Evolutionary conservation across 2,329 filamentous ascomycete genomes (phyloP).

Genomic region (Phialocephala sp.): DNA sequence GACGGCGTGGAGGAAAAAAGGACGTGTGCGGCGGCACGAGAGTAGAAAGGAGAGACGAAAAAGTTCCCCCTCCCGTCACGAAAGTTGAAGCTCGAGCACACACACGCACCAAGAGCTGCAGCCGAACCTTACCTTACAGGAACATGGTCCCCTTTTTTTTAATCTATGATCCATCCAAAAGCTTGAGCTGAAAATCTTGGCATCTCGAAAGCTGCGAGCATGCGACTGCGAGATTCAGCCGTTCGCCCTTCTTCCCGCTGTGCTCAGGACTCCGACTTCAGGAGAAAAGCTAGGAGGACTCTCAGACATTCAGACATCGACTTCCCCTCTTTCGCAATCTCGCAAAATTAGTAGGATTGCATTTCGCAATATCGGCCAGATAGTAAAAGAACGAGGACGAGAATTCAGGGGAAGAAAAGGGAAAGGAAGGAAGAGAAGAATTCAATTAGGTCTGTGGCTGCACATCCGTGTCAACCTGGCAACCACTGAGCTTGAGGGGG

Average conservation of each 20-base stretch:
- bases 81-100: not conserved
- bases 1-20: not conserved
- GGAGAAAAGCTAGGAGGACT: not conserved
- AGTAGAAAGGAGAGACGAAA: not conserved
- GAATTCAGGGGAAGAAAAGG: no score
- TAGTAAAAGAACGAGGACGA: no score
- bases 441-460: no score
- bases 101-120: not conserved
- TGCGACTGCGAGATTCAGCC: not conserved
- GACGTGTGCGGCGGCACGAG: not conserved
- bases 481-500: no score
- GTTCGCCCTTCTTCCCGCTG: not conserved
- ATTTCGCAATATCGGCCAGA: no score
- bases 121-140: not conserved
- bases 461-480: no score
- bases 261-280: not conserved
- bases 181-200: slow-evolving; percentile 7
- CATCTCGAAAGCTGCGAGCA: not conserved
- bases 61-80: not conserved
- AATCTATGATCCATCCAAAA: not conserved
- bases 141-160: not conserved
- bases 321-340: slow-evolving; percentile 8
- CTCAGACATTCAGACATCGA: not conserved
- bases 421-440: no score
- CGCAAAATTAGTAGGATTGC: not conserved